These are phyloP conservation scores for Klebsormidium nitens DNA, from an alignment of 139 green algal genomes.

Conservation along the genomic window DNA sequence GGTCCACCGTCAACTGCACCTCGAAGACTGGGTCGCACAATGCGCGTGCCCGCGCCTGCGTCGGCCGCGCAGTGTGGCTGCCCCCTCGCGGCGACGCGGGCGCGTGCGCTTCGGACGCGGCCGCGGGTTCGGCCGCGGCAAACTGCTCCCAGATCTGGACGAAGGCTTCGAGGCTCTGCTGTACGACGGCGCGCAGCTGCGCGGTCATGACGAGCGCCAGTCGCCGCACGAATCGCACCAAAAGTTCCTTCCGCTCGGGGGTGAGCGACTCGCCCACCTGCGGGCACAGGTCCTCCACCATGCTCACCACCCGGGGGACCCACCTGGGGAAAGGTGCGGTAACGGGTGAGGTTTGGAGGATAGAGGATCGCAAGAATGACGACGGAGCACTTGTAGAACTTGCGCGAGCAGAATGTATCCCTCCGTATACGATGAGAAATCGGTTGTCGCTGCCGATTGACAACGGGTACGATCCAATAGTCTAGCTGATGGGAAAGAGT, in stretches of 20 bases:
- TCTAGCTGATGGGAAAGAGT: no score
- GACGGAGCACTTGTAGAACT: no score
- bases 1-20: conserved; percentile 27
- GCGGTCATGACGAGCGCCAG: conserved; percentile 59
- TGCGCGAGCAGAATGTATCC: no score
- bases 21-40: conserved; percentile 50
- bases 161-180: conserved; percentile 46
- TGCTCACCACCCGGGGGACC: conserved; percentile 12
- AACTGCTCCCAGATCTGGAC: conserved; percentile 52
- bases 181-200: conserved; percentile 53
- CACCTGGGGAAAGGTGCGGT: neutral
- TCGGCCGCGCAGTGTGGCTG: neutral
- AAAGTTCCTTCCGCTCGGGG: conserved; percentile 12
- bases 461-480: no score
- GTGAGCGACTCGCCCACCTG: neutral
- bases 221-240: conserved; percentile 53
- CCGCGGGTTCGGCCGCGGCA: neutral
- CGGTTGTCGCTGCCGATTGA: no score
- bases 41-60: neutral
- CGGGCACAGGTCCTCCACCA: neutral
- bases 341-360: no score
- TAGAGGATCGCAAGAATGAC: no score
- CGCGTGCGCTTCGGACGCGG: no score
- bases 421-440: no score
- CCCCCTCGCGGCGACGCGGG: no score